Base-by-base conservation (phyloP, 192 early-diverging fungal species). In the Powellomyces hirtus region DNA sequence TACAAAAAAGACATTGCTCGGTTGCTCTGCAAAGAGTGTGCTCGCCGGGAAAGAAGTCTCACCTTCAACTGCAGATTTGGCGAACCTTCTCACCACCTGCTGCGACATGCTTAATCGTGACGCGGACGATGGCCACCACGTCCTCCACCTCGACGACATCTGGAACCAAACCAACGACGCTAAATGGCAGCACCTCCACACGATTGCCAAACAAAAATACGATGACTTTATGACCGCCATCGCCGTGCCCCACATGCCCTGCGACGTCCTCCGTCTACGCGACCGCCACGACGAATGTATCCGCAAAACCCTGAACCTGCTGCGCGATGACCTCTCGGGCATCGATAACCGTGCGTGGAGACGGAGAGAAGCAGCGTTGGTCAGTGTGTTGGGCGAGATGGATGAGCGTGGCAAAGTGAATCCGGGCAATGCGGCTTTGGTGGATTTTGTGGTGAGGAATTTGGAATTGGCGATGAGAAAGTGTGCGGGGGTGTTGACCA, bases 261-360 rank as follows among this genome's bases (percentile, higher is more conserved):
- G 30, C n/a, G 64, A 53, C 35, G 34, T 34, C 14, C 5, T 38
- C 5, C 22, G 30, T 7, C 51, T 66, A 6, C 26, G 51, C 30
- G 34, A 66, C 33, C 64, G 52, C n/a, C 64, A 66, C 50, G 53
- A 30, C 50, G 64, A 66, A 35, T 66, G 64, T 22, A 26, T 37
- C 1, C 52, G 35, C 13, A 66, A 56, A 27, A 18, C 64, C 10
- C 16, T 56, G 30, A 27, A 14, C n/a, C 51, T 35, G 11, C 8
- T 57, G n/a, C 64, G 64, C 22, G 52, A 66, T 37, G 27, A 33
- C 14, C 29, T 56, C 29, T 18, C n/a, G n/a, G 46, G 26, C 16
- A 46, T 16, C 20, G 24, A 35, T 24, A 35, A 11, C 7, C 30
- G 59, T 1, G 59, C 59, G 18, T 60, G 59, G 59, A 34, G 59